Conservation (phyloP, 352 stramenopile species). For the Globisporangium sylvaticum region DNA sequence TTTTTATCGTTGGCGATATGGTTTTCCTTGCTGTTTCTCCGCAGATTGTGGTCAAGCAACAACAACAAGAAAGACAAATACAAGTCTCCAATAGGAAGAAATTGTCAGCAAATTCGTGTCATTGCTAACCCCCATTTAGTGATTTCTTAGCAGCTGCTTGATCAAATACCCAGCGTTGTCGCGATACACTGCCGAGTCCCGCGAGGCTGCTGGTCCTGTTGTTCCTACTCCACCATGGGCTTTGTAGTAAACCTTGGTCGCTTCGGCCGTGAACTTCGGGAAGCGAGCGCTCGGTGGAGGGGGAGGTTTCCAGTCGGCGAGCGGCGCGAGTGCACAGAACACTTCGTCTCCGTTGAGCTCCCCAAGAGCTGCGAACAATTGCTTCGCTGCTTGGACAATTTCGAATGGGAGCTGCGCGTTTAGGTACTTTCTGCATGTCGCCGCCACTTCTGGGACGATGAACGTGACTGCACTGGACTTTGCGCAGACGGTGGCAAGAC, state of each 20-base stretch:
- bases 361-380: slow-evolving; percentile 42
- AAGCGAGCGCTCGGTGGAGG: slow-evolving; percentile 42
- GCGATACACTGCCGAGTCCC: slow-evolving; percentile 1
- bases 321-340: slow-evolving; percentile 48
- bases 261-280: slow-evolving; percentile 22
- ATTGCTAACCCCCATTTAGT: neutral
- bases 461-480: slow-evolving; percentile 40
- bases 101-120: neutral
- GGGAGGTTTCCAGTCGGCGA: slow-evolving; percentile 52
- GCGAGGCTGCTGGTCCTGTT: neutral
- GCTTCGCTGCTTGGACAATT: slow-evolving; percentile 32
- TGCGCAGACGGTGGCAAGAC: slow-evolving; percentile 43
- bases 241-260: slow-evolving; percentile 31
- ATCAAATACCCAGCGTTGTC: slow-evolving; percentile 12
- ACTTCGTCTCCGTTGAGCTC: slow-evolving; percentile 71
- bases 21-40: neutral
- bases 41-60: neutral
- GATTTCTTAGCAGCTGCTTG: slow-evolving; percentile 8
- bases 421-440: slow-evolving; percentile 43
- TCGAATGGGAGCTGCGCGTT: slow-evolving; percentile 26
- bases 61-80: neutral
- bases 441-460: slow-evolving; percentile 57
- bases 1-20: neutral
- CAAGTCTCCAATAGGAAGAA: neutral
- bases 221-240: neutral